Evolutionary conservation across 2,329 filamentous ascomycete species (phyloP).

Genomic region (Amauroascus verrucosus): DNA sequence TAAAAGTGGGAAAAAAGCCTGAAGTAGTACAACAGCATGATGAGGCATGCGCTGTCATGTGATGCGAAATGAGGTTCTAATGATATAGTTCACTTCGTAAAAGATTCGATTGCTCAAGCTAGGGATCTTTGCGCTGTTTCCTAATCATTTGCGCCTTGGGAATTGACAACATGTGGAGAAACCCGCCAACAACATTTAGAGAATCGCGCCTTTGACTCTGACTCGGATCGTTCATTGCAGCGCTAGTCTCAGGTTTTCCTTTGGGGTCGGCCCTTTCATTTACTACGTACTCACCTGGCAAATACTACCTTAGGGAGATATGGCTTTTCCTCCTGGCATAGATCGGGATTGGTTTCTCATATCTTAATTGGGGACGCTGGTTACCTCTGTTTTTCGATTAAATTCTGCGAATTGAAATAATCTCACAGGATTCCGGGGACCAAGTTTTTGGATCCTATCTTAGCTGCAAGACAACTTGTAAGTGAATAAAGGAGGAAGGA

Average conservation of each 20-base stretch:
- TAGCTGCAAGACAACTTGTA: background rate
- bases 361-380: slow-evolving; percentile 19
- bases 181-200: too few species aligned
- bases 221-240: background rate
- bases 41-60: background rate
- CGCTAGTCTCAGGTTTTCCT: background rate
- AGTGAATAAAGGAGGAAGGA: too few species aligned
- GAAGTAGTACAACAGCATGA: slow-evolving; percentile 27
- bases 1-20: slow-evolving; percentile 41
- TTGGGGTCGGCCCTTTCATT: background rate
- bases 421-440: background rate
- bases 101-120: background rate
- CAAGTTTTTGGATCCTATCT: background rate
- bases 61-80: background rate
- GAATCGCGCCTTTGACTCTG: too few species aligned
- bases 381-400: background rate
- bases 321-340: slow-evolving; percentile 37
- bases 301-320: slow-evolving; percentile 16
- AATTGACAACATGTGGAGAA: background rate
- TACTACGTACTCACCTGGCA: background rate
- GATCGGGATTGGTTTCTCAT: slow-evolving; percentile 36
- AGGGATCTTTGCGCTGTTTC: background rate
- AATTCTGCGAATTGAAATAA: background rate
- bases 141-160: background rate
- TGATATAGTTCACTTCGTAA: background rate